Evolutionary conservation across 108 stramenopile genomes (phyloP), one percentile per base, ranked within the genome.

Genomic region (Nannochloropsis granulata): DNA sequence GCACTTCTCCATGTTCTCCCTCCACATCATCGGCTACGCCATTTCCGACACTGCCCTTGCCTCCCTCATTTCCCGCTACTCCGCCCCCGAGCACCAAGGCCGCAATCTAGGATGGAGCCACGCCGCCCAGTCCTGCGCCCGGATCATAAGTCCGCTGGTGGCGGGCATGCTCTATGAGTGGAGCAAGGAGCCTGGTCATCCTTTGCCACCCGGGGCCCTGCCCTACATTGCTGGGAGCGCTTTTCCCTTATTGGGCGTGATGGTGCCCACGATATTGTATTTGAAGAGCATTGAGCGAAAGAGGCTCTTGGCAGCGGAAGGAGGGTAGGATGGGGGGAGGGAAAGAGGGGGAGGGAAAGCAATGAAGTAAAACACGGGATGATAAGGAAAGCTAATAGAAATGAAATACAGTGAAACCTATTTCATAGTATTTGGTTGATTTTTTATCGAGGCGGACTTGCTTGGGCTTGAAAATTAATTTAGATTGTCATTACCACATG

Each of bases 1-100:
- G 12, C 90, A 90, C 44, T 90, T 90, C 44, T 43, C 83, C 78
- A 85, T 89, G 81, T 83, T 89, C 79, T 79, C 82, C 0, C 78
- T 88, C 23, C 88, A 90, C 80, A 89, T 90, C 83, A 43, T 90
- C 43, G 89, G 89, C 24, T 90, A 90, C 71, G 86, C 89, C 25
- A 82, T 90, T 43, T 88, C 89, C 23, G 89, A 90, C 85, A 90
- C 89, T 23, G 87, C 89, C 0, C 85, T 90, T 13, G 88, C 86
- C 19, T 83, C 88, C 12, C 78, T 90, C n/a, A 85, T 90, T 45
- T 80, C 86, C 45, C 81, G 87, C 26, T 90, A 90, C 26, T 85
- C 89, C 25, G 83, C 88, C 21, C 85, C 82, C 34, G 56, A 56
- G n/a, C 56, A 87, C 14, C 89, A 88, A 78, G 87, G 88, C 19